These are phyloP conservation scores for Thymus quinquecostatus DNA, from an alignment of 257 asterid genomes.

Conservation along the genomic window DNA sequence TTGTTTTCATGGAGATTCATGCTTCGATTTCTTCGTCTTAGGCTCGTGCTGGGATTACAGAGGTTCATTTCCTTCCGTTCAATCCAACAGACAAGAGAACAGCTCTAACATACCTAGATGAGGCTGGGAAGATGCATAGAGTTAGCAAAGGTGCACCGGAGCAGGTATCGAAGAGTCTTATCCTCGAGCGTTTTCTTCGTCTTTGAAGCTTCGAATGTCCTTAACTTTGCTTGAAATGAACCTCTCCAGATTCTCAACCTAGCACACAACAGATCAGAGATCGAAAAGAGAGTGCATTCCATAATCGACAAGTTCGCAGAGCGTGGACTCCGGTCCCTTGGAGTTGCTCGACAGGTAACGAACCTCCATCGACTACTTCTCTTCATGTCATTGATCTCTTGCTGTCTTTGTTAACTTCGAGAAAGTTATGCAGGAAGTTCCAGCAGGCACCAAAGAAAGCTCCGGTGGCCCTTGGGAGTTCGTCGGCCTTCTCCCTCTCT, in stretches of 20 bases:
- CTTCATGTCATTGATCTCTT: not conserved
- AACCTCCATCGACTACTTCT: not conserved
- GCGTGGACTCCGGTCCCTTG: conserved; percentile 71
- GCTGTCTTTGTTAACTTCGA: not conserved
- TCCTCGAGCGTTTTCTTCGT: not conserved
- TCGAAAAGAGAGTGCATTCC: conserved; percentile 49
- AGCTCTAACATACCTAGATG: conserved; percentile 63
- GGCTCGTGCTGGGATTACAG: conserved; percentile 79
- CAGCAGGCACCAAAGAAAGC: conserved; percentile 57
- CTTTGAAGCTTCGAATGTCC: not conserved
- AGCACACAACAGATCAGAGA: conserved; percentile 48
- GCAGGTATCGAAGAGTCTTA: conserved; percentile 44
- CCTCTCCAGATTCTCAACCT: conserved; percentile 53
- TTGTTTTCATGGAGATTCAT: not conserved
- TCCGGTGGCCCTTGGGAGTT: conserved; percentile 71
- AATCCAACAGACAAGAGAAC: conserved; percentile 78
- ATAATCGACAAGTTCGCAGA: conserved; percentile 66
- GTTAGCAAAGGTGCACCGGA: conserved; percentile 86
- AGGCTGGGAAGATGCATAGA: conserved; percentile 63
- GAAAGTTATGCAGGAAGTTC: conserved; percentile 43
- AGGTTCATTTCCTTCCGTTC: conserved; percentile 74
- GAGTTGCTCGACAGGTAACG: conserved; percentile 56
- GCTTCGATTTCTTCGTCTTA: not conserved
- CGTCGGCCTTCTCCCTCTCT: conserved; percentile 72
- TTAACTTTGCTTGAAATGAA: not conserved